Conservation (phyloP, 2,329 filamentous ascomycete species). For the Sclerotinia sclerotiorum region DNA sequence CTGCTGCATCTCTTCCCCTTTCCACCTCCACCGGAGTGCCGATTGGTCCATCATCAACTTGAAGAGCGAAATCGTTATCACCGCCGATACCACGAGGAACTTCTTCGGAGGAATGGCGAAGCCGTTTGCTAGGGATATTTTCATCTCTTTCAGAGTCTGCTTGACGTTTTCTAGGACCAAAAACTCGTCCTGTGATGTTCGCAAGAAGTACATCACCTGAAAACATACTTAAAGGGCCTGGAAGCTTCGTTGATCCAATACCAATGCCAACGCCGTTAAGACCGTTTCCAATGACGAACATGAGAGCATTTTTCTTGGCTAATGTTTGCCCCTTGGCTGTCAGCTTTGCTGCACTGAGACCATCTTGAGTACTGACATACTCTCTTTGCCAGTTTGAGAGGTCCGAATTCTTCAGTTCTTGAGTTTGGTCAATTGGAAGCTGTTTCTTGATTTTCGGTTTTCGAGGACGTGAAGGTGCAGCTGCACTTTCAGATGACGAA, state of each 20-base stretch:
- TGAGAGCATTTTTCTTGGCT: slow-evolving; percentile 62
- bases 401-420: slow-evolving; percentile 56
- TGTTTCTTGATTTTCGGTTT: slow-evolving; percentile 42
- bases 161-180: not conserved
- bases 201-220: slow-evolving; percentile 55
- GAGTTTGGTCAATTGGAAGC: slow-evolving; percentile 49
- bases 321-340: slow-evolving; percentile 44
- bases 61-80: slow-evolving; percentile 42
- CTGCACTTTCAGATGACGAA: slow-evolving; percentile 43
- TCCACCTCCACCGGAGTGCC: slow-evolving; percentile 54
- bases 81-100: slow-evolving; percentile 27
- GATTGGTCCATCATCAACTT: slow-evolving; percentile 43
- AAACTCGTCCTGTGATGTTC: slow-evolving; percentile 1
- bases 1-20: slow-evolving; percentile 65
- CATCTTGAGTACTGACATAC: slow-evolving; percentile 61
- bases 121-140: not conserved
- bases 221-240: slow-evolving; percentile 57
- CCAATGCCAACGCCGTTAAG: slow-evolving; percentile 54
- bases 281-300: slow-evolving; percentile 59
- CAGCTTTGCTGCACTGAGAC: slow-evolving; percentile 47
- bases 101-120: slow-evolving; percentile 32
- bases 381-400: slow-evolving; percentile 57
- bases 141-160: not conserved
- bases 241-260: slow-evolving; percentile 42
- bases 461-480: slow-evolving; percentile 42